A percentile compares a stretch with the other conserved stretches of the same genome.
Evolutionary conservation across 2,329 filamentous ascomycete genomes (phyloP).

Genomic region (Neoarthrinium moseri): DNA sequence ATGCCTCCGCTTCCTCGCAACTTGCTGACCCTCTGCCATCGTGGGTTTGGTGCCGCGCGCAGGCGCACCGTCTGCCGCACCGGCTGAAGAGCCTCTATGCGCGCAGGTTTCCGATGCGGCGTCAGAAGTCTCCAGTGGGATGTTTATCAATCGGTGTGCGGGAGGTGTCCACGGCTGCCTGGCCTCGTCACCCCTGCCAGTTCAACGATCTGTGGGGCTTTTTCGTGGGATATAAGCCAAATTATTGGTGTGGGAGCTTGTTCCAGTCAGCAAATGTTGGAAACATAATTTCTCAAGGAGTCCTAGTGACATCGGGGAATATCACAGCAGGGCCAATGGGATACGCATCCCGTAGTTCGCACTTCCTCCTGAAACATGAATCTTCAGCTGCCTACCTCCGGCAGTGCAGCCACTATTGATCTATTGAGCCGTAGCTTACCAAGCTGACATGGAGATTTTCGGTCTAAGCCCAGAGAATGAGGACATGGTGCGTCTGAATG

Average conservation of each 20-base stretch:
- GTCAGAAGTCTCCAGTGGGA: not conserved
- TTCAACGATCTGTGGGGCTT: no score
- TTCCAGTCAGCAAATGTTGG: not conserved
- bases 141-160: not conserved
- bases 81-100: not conserved
- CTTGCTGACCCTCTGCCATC: not conserved
- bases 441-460: no score
- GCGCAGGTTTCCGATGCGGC: not conserved
- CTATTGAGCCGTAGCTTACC: no score
- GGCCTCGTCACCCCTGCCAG: no score
- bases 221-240: no score
- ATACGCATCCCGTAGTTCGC: no score
- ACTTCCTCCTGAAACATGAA: not conserved
- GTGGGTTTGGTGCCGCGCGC: not conserved
- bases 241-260: not conserved
- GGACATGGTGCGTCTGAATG: not conserved
- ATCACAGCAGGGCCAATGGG: no score
- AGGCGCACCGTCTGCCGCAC: not conserved
- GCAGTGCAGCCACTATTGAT: no score
- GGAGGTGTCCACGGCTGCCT: no score
- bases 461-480: no score
- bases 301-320: not conserved
- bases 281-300: not conserved
- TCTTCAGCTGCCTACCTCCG: not conserved
- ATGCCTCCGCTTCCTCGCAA: constrained; percentile 1